Evolutionary conservation across 2,329 filamentous ascomycete species (phyloP), one percentile per base, ranked within the genome.

Genomic region (Beauveria brongniartii): DNA sequence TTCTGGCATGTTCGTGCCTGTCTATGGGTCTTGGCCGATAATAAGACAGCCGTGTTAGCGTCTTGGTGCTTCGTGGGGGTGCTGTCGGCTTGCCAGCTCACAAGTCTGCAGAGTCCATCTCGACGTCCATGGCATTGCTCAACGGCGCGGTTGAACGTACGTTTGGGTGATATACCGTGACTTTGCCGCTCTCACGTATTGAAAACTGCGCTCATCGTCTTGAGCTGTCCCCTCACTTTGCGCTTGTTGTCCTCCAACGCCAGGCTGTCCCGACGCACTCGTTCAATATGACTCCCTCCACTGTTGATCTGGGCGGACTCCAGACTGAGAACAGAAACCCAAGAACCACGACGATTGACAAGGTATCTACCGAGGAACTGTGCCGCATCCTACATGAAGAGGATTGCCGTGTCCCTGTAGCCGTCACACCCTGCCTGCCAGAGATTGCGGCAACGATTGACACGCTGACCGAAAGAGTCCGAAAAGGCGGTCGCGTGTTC

Each of bases 301-400:
- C 24, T 7, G 52, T 63, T 28, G 62, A 64, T 18, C 60, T 66
- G 8, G 59, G 52, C 5, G 34, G 52, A 26, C 62, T 66, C 3
- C 65, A 66, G 53, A 66, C 65, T 14, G 65, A 66, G 44, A 57
- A 62, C 10, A 61, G 64, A 20, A 66, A 65, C 30, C 61, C 62
- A 3, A 61, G 62, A 18, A 65, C 63, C 18, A 55, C 59, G 3
- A 51, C 20, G 9, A 63, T 66, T 16, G 65, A 65, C 56, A 54
- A 50, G 20, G 55, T 66, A 12, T 62, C 63, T 20, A 63, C 64
- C 12, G 40, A 52, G 24, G 62, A 66, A 20, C 51, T 65, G 5
- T 65, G 64, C 47, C 64, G 58, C 34, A 72, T 66, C 24, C 52
- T 66, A n/a, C 61, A 66, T 28, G 53, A 53, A 7, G 62, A 66